Evolutionary conservation across 2,329 filamentous ascomycete genomes (phyloP), one percentile per base, ranked within the genome.

Genomic region (Nannizziopsis barbatae): DNA sequence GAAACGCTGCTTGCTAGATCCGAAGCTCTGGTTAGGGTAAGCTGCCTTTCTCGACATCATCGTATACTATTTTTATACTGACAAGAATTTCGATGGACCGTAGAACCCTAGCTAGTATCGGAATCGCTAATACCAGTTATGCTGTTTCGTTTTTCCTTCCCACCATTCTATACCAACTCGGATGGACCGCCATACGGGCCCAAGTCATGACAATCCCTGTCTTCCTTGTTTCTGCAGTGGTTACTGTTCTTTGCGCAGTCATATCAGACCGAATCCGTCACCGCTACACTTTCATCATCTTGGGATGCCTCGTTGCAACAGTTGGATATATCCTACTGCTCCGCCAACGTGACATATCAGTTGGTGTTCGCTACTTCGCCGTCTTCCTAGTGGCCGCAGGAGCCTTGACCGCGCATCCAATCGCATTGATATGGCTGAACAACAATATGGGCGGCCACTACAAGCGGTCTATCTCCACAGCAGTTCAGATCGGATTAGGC

Each of bases 171-270:
- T 60, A 45, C 10, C 71, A 74, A 35, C 64, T 82, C 1, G 76
- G 79, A 2, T 82, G 80, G 58, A 69, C 69, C 0, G 69, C 71
- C 3, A 74, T 74, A 17, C 59, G 57, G 6, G 65, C 76, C 58
- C 53, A 78, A 68, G 56, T 78, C 9, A 63, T 71, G 60, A 67
- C 68, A 0, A 67, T 75, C 15, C 72, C 75, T 3, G 75, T 81
- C 53, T 75, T 77, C 60, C 74, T 83, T 58, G 74, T 78, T 0
- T 82, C 84, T 11, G 79, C 82, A 42, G 75, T 78, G 3, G 58
- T 79, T 1, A 71, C 76, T 2, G 65, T 82, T 0, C 42, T 72
- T 1, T 67, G 66, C 20, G 72, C 75, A 0, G 72, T 69, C 55
- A 55, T 66, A 5, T 75, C 75, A 1, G 76, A 80, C 54, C 61